Evolutionary conservation across 805 yeast genomes (phyloP).

Genomic region (Wickerhamomyces sydowiorum): DNA sequence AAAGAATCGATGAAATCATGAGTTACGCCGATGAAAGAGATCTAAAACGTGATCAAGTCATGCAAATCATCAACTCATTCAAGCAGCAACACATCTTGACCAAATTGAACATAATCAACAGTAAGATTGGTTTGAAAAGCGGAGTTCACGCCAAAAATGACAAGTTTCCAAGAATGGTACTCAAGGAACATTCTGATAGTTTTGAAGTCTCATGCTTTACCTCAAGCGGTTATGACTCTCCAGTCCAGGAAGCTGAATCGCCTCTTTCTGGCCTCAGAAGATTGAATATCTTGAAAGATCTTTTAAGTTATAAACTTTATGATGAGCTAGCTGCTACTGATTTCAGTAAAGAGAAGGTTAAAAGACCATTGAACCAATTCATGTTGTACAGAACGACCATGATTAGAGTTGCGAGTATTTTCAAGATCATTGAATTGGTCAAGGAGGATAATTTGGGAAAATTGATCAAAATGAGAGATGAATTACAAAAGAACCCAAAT

Average conservation of each 20-base stretch:
- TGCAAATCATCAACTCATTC: background rate
- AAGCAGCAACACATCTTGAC: constrained; percentile 1
- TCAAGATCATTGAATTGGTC: constrained; percentile 12
- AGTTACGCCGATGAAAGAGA: background rate
- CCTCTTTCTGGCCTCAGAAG: background rate
- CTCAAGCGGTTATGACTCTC: constrained; percentile 1
- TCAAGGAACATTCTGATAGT: background rate
- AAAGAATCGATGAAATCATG: background rate
- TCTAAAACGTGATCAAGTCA: background rate
- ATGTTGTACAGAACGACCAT: constrained; percentile 40
- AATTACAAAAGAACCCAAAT: constrained; percentile 1
- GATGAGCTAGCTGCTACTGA: background rate
- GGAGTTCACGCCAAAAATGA: background rate
- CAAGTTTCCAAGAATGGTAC: background rate
- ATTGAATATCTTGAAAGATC: background rate
- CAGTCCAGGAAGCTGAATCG: background rate
- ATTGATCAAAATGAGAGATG: background rate
- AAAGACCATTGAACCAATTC: constrained; percentile 42
- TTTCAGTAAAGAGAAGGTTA: constrained; percentile 22
- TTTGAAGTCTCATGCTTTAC: background rate
- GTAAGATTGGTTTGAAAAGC: background rate
- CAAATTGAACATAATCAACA: constrained; percentile 1
- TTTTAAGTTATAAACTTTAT: background rate
- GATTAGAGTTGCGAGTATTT: constrained; percentile 33
- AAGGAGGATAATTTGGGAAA: background rate